Percentiles rank a stretch among this genome's conserved stretches.
Evolutionary conservation across 192 early-diverging fungal genomes (phyloP).

Genomic region (Coemansia sp.): DNA sequence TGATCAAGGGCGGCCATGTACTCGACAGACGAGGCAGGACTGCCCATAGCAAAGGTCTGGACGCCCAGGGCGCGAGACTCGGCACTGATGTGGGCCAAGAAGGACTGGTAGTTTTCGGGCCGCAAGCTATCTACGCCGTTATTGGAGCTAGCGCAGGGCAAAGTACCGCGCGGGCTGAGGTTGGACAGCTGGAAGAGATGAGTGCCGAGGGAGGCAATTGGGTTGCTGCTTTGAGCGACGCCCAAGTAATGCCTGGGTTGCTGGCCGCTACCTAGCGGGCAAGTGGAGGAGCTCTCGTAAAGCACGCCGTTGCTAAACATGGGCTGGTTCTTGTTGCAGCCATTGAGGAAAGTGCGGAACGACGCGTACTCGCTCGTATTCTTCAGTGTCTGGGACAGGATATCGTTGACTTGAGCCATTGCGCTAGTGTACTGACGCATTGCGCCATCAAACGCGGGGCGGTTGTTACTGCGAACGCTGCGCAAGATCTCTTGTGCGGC

Average conservation of each 20-base stretch:
- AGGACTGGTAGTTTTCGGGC: conserved; percentile 78
- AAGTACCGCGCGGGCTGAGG: conserved; percentile 76
- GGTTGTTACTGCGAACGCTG: conserved; percentile 56
- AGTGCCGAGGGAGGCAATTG: conserved; percentile 82
- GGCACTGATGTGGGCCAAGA: conserved; percentile 68
- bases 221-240: conserved; percentile 85
- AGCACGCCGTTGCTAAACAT: conserved; percentile 92
- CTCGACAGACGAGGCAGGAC: conserved; percentile 64
- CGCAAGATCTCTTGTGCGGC: conserved; percentile 63
- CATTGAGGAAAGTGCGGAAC: conserved; percentile 94
- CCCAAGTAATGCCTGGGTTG: conserved; percentile 64
- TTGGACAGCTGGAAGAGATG: conserved; percentile 83
- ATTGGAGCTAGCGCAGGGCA: conserved; percentile 63
- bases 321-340: conserved; percentile 76
- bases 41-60: conserved; percentile 63
- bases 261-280: background rate
- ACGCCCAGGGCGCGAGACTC: conserved; percentile 57
- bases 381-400: conserved; percentile 82
- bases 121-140: conserved; percentile 73
- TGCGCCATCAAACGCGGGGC: conserved; percentile 63
- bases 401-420: conserved; percentile 69
- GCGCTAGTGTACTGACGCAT: conserved; percentile 61
- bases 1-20: conserved; percentile 82
- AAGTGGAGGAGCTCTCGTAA: conserved; percentile 67
- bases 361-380: conserved; percentile 73